Percentiles rank a stretch among this genome's conserved stretches.
Evolutionary conservation across 257 asterid species (phyloP).

Genomic region (Euphrasia confusa): DNA sequence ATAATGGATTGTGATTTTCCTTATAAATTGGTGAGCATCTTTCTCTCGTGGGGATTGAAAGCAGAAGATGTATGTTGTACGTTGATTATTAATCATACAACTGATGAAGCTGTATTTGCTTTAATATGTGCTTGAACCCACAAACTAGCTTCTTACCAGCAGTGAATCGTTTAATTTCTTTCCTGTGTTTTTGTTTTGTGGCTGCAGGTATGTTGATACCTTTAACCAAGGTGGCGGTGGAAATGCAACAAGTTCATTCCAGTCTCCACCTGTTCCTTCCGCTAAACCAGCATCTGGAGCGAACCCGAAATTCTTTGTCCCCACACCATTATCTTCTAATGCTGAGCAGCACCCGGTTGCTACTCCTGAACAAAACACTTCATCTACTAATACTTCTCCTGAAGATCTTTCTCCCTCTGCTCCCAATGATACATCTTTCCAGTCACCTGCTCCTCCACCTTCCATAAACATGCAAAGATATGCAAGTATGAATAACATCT

Average conservation of each 20-base stretch:
- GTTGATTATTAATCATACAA: neutral
- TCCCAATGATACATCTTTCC: conserved; percentile 29
- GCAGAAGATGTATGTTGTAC: neutral
- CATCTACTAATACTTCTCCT: neutral
- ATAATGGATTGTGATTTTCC: neutral
- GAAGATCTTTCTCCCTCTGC: conserved; percentile 41
- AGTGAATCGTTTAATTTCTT: conserved; percentile 9
- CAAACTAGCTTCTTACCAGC: neutral
- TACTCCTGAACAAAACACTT: conserved; percentile 31
- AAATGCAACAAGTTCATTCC: conserved; percentile 52
- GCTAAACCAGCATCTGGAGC: conserved; percentile 45
- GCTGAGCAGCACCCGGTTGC: conserved; percentile 35
- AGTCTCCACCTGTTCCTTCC: conserved; percentile 59
- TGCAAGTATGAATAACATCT: conserved; percentile 69
- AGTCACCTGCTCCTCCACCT: conserved; percentile 38
- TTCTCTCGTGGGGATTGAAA: neutral
- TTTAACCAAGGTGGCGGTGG: conserved; percentile 78
- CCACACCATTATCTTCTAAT: conserved; percentile 42
- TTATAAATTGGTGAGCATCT: neutral
- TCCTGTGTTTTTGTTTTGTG: conserved; percentile 7
- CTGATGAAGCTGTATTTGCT: neutral
- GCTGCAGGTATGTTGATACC: conserved; percentile 40
- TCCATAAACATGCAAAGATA: conserved; percentile 50
- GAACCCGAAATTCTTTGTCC: conserved; percentile 79
- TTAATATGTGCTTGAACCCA: neutral